Evolutionary conservation across 1,284 basidiomycete genomes (phyloP), one percentile per base, ranked within the genome.

Genomic region (Cryptococcus sp.): DNA sequence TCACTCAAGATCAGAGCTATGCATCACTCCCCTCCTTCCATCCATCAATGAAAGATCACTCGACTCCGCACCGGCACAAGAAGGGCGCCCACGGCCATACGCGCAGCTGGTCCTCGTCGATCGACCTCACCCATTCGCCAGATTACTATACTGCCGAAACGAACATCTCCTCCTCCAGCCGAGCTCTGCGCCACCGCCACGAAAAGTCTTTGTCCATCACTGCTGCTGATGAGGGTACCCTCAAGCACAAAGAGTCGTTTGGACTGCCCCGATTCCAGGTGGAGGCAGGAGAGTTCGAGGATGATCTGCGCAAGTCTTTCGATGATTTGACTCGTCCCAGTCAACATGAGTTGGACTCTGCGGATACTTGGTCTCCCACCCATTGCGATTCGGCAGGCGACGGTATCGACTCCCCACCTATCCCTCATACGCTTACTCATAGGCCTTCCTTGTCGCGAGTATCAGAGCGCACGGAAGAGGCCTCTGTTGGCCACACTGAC

Each of bases 361-460:
- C 46, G 20, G 22, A 52, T 25, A 46, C 35, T 42, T 38, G 46
- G 27, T 16, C 5, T 13, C 30, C 30, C 13, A 27, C 46, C 25
- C 42, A 39, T 22, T 35, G 40, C 5, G 48, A 43, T 16, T 41
- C 16, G 17, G 27, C 16, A 15, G 22, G 22, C 8, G 35, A 43
- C 23, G 59, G 68, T 15, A 57, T 68, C 30, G 67, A 71, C 47
- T 54, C 69, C 2, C 69, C 69, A 4, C 66, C 67, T 5, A 61
- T 71, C 52, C 67, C 67, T 5, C 45, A 22, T 3, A 46, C 52
- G 17, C 53, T 63, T 10, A 51, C 45, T 15, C 54, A 56, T 25
- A 52, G 39, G n/a, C 52, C 52, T 1, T 52, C 53, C 6, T 46
- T 62, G 23, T 60, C 57, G 5, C 49, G 54, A 22, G 63, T 64